phyloP scores from a whole-genome alignment of 805 yeast genomes.

The Starmera quercuum region DNA sequence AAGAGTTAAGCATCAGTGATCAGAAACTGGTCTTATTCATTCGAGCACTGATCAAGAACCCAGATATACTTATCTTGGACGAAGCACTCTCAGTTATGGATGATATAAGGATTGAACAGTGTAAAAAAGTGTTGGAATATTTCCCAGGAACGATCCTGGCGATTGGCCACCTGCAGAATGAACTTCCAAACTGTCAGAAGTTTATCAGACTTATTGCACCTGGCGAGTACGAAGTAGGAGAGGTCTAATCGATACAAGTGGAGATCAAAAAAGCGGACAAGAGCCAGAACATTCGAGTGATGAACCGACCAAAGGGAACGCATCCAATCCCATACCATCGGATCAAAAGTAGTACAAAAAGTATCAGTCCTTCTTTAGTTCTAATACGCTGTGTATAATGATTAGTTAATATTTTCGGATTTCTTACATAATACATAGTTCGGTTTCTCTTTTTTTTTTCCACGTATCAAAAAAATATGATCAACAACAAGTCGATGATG shows the following conservation, averaged over 20 bases:
- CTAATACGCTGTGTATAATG: too few relatives aligned
- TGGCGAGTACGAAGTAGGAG: constrained; percentile 26
- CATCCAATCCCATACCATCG: too few relatives aligned
- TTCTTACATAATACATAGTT: too few relatives aligned
- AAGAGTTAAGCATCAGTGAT: constrained; percentile 53
- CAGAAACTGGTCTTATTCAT: constrained; percentile 75
- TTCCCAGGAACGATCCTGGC: constrained; percentile 69
- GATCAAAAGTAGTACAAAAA: too few relatives aligned
- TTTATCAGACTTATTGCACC: constrained; percentile 25
- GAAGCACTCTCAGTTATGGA: constrained; percentile 94
- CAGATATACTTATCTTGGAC: constrained; percentile 73
- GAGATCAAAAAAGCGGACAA: too few relatives aligned
- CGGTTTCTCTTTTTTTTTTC: too few relatives aligned
- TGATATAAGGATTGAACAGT: constrained; percentile 45
- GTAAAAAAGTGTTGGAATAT: constrained; percentile 41
- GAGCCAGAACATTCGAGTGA: too few relatives aligned
- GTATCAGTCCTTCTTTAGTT: too few relatives aligned
- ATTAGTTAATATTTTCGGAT: too few relatives aligned
- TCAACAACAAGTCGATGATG: too few relatives aligned
- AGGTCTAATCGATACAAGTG: background rate
- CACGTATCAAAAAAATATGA: too few relatives aligned
- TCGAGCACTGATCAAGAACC: constrained; percentile 71
- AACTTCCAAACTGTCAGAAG: constrained; percentile 65
- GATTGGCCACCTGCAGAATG: constrained; percentile 75
- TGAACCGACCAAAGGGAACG: too few relatives aligned